phyloP scores from a whole-genome alignment of 768 basidiomycete species.

The Tephrocybe rancida region DNA sequence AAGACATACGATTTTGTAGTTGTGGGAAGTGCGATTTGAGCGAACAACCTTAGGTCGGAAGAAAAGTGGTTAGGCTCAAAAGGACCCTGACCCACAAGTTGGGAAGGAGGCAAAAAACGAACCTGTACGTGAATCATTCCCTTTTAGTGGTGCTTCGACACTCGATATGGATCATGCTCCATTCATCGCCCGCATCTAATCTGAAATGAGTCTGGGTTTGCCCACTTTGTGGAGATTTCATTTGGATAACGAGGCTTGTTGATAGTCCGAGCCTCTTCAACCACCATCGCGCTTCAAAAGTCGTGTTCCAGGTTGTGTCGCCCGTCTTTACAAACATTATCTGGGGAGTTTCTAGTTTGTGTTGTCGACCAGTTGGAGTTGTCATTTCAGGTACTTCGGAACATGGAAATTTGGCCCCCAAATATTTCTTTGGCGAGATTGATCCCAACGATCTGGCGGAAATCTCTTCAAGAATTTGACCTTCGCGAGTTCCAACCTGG shows the following conservation, averaged over 20 bases:
- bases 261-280: too few species aligned
- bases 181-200: background rate
- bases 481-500: background rate
- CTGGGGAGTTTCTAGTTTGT: background rate
- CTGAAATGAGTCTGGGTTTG: constrained; percentile 4
- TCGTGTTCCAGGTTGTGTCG: too few species aligned
- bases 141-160: background rate
- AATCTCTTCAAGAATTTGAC: background rate
- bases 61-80: constrained; percentile 16
- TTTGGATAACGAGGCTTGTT: background rate
- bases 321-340: too few species aligned
- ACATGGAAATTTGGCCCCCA: background rate
- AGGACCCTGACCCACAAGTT: constrained; percentile 7
- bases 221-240: background rate
- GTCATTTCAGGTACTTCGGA: background rate
- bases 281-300: too few species aligned
- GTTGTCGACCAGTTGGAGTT: background rate
- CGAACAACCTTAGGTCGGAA: background rate
- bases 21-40: background rate
- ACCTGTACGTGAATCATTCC: background rate
- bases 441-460: background rate
- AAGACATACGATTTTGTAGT: background rate
- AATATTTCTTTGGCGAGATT: background rate
- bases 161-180: background rate
- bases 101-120: background rate